phyloP scores from a whole-genome alignment of 768 basidiomycete species.

The Boletus rex-veris region DNA sequence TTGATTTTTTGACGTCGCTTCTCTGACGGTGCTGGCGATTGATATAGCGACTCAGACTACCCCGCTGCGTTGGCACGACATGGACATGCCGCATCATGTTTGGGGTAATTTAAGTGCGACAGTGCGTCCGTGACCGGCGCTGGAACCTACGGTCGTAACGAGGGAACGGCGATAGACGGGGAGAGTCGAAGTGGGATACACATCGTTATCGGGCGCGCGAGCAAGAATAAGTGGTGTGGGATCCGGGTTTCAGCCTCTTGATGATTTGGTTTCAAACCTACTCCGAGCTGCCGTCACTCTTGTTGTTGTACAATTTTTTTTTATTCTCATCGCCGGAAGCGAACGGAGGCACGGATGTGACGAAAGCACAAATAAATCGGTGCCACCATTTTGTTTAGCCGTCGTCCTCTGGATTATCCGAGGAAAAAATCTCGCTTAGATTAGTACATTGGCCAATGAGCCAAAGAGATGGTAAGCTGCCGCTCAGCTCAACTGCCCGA shows the following conservation, averaged over 20 bases:
- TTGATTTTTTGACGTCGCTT: not conserved
- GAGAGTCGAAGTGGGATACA: not conserved
- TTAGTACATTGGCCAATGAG: not conserved
- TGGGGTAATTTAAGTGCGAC: constrained; percentile 14
- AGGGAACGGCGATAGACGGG: not conserved
- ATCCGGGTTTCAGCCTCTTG: constrained; percentile 16
- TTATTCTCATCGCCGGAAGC: constrained; percentile 20
- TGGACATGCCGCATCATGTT: not conserved
- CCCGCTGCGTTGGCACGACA: not conserved
- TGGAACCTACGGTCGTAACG: constrained; percentile 6
- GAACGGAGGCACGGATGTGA: constrained; percentile 11
- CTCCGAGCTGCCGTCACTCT: constrained; percentile 1
- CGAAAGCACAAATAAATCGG: not conserved
- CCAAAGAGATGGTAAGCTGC: not conserved
- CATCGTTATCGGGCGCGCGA: constrained; percentile 10
- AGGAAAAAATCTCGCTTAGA: constrained; percentile 1
- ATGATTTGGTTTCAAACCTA: constrained; percentile 16
- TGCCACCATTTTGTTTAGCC: not conserved
- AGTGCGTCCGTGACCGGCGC: not conserved
- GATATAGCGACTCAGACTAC: not conserved
- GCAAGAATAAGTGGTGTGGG: not conserved
- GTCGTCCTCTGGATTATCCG: not conserved
- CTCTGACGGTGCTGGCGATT: not conserved
- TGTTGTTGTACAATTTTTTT: constrained; percentile 1
- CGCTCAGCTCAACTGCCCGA: constrained; percentile 4